Evolutionary conservation across 768 basidiomycete species (phyloP), one percentile per base, ranked within the genome.

Genomic region (Lactarius indigo): DNA sequence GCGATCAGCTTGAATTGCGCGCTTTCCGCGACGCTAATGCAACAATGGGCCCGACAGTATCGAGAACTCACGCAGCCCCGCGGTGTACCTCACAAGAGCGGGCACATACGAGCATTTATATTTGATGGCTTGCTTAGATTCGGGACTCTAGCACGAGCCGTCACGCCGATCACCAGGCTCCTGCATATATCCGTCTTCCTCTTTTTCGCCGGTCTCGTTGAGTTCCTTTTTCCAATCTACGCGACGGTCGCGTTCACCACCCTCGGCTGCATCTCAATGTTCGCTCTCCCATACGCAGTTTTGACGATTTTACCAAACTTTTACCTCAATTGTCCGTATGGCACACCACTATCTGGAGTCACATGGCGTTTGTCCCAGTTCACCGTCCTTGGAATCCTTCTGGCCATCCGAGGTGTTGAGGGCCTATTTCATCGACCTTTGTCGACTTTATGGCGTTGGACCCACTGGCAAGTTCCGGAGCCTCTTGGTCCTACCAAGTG

Each of bases 131-230:
- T 58, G 30, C 39, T 39, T 20, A 3, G 5, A 23, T 55, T 33
- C 57, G 8, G 9, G 30, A 28, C 35, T 37, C 35, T 26, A 18
- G 26, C 20, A 12, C 33, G 31, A 1, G 7, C n/a, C 17, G 20
- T 52, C 23, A 30, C 52, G 17, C 15, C 26, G 6, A 41, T 47
- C 18, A 28, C 37, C 28, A 35, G 23, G 1, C 42, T 59, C n/a
- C 31, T 68, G 8, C 64, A 66, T 8, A 20, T 65, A 41, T 60
- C 59, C 30, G 13, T 66, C 15, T 58, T 61, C 64, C 47, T 68
- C 33, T 68, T 61, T 35, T 37, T 61, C 20, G 35, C 23, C 1
- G 64, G 67, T 35, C 59, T 68, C 55, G 20, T 66, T 30, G 55
- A 66, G 28, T 68, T 66, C 55, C 59, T 68, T 42, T 17, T 57